Evolutionary conservation across 306 rosid species (phyloP).

Genomic region (Canavalia ensiformis): DNA sequence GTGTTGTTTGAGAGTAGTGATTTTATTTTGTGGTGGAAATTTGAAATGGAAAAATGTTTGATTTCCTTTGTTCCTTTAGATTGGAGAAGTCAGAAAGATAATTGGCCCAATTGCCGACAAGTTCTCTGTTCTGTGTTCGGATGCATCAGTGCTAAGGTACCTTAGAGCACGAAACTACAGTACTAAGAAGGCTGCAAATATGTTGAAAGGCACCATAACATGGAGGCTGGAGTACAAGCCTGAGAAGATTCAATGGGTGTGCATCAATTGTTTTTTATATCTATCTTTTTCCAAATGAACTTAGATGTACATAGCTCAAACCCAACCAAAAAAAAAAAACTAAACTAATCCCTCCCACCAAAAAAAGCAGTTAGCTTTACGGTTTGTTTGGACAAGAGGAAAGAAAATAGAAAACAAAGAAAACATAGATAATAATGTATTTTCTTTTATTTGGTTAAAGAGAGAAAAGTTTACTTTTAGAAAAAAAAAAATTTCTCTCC

Average conservation of each 20-base stretch:
- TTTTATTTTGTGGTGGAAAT: conserved; percentile 8
- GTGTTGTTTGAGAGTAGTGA: conserved; percentile 11
- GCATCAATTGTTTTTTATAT: conserved; percentile 33
- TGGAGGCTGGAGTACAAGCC: conserved; percentile 87
- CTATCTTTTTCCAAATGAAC: background rate
- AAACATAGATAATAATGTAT: no score
- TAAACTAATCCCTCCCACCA: no score
- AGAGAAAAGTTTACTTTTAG: no score
- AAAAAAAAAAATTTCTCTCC: no score
- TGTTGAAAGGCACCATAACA: conserved; percentile 70
- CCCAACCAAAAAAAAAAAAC: background rate
- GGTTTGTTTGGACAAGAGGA: no score
- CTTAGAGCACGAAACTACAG: conserved; percentile 78
- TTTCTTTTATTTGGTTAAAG: no score
- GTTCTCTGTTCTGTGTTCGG: conserved; percentile 64
- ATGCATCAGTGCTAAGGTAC: conserved; percentile 70
- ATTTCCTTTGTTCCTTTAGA: conserved; percentile 50
- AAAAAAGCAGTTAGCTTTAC: no score
- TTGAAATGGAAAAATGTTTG: conserved; percentile 32
- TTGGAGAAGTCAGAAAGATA: conserved; percentile 66
- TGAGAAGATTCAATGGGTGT: conserved; percentile 77
- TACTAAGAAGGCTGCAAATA: conserved; percentile 69
- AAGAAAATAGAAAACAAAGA: no score
- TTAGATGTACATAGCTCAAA: conserved; percentile 20
- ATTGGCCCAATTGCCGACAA: conserved; percentile 72